These are phyloP conservation scores for Diaporthe vaccinii DNA, from an alignment of 2,329 filamentous ascomycete genomes.

Conservation along the genomic window DNA sequence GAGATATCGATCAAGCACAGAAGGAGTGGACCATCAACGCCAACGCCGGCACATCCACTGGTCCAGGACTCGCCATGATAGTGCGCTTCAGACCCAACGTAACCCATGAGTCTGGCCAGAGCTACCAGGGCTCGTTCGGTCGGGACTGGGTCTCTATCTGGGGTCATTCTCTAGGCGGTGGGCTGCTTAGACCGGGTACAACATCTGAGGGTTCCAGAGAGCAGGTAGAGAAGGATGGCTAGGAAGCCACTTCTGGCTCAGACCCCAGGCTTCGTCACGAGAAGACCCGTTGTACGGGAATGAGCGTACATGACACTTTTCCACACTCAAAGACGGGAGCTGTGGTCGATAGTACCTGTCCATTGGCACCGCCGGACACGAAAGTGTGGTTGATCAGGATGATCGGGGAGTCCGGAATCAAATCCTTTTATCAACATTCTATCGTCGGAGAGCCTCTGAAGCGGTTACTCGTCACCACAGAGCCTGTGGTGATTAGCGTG, in stretches of 20 bases:
- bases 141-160: constrained; percentile 68
- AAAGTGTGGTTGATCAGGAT: background rate
- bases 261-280: background rate
- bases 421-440: background rate
- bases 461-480: background rate
- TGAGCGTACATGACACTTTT: background rate
- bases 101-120: constrained; percentile 63
- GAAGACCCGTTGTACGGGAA: too few species aligned
- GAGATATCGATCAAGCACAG: background rate
- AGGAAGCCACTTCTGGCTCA: background rate
- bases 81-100: constrained; percentile 64
- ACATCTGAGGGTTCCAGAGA: background rate
- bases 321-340: background rate
- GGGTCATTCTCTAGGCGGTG: constrained; percentile 50
- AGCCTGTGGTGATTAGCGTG: background rate
- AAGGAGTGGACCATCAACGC: background rate
- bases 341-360: background rate
- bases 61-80: constrained; percentile 58
- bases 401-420: background rate
- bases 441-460: background rate
- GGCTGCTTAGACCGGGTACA: background rate
- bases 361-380: too few species aligned
- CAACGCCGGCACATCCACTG: constrained; percentile 52
- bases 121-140: constrained; percentile 59
- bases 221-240: background rate